Evolutionary conservation across 2,329 filamentous ascomycete genomes (phyloP).

Genomic region (Colletotrichum sp.): DNA sequence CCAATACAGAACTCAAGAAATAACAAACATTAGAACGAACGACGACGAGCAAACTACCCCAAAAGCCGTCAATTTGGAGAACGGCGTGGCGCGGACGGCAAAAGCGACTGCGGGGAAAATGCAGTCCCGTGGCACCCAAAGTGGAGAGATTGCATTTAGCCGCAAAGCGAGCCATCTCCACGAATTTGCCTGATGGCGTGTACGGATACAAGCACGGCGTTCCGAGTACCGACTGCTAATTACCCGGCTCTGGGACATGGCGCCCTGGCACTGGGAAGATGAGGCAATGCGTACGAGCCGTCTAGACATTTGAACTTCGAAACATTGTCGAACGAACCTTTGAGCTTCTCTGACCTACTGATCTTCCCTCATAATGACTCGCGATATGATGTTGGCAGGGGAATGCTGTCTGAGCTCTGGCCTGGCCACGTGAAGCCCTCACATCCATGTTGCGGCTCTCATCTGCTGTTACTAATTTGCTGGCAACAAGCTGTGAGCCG

Average conservation of each 20-base stretch:
- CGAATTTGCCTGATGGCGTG: constrained; percentile 7
- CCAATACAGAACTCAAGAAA: neutral
- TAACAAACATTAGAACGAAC: neutral
- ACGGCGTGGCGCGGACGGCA: neutral
- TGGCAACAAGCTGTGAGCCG: neutral
- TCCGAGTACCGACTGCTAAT: neutral
- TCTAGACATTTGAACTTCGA: neutral
- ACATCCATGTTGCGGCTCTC: neutral
- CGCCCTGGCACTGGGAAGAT: neutral
- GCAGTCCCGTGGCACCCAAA: neutral
- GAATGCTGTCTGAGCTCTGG: neutral
- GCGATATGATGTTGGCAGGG: neutral
- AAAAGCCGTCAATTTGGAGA: neutral
- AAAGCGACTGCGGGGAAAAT: constrained; percentile 13
- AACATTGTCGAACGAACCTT: neutral
- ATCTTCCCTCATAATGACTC: neutral
- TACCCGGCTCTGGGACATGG: neutral
- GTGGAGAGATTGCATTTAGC: constrained; percentile 22
- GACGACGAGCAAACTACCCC: neutral
- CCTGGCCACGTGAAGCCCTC: neutral
- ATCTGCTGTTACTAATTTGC: neutral
- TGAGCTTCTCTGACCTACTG: neutral
- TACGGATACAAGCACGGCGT: neutral
- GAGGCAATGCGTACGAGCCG: neutral
- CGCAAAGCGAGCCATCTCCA: neutral